Evolutionary conservation across 1,284 basidiomycete species (phyloP).

Genomic region (Ustilago trichophora): DNA sequence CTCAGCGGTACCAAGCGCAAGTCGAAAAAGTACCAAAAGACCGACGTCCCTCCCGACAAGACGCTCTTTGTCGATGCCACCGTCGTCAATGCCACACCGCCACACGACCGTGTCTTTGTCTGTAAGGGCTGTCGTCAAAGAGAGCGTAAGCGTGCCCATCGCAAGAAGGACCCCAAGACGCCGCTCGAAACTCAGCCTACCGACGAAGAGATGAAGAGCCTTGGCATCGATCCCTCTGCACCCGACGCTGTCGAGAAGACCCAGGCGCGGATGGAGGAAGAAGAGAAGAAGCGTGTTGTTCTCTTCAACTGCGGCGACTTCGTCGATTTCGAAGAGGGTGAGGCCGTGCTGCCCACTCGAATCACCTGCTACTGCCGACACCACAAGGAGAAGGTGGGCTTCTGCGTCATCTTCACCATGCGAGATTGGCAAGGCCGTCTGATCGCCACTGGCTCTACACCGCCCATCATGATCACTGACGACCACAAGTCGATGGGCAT

Average conservation of each 20-base stretch:
- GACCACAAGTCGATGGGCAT: conserved; percentile 80
- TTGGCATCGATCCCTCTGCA: conserved; percentile 54
- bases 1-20: conserved; percentile 69
- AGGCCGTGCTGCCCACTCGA: conserved; percentile 86
- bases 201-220: conserved; percentile 58
- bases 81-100: conserved; percentile 73
- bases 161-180: conserved; percentile 56
- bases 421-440: conserved; percentile 81
- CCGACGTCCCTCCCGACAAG: conserved; percentile 62
- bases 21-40: conserved; percentile 75
- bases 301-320: conserved; percentile 91
- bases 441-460: conserved; percentile 83
- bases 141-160: conserved; percentile 67
- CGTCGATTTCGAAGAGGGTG: conserved; percentile 87
- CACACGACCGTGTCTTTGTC: conserved; percentile 77
- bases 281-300: conserved; percentile 64
- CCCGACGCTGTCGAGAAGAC: conserved; percentile 55
- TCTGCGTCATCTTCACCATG: conserved; percentile 88
- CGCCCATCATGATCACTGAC: conserved; percentile 93
- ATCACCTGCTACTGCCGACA: conserved; percentile 99
- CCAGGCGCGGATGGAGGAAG: conserved; percentile 54
- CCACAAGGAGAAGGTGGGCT: conserved; percentile 96
- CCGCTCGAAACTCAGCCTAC: conserved; percentile 39
- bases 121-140: conserved; percentile 75
- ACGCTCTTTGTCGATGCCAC: conserved; percentile 65